Evolutionary conservation across 2,329 filamentous ascomycete species (phyloP).

Genomic region (Colletotrichum falcatum): DNA sequence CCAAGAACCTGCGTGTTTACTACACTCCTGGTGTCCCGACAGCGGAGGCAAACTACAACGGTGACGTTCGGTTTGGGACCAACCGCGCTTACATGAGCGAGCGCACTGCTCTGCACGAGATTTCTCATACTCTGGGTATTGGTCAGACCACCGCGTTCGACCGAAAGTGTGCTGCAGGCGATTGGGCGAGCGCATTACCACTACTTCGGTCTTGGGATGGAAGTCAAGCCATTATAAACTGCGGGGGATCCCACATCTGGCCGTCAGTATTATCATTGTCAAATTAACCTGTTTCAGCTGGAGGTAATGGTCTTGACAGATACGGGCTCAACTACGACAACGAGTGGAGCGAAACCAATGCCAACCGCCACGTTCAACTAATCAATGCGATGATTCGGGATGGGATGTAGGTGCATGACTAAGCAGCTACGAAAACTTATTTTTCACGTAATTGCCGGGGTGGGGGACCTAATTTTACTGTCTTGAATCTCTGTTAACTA

Average conservation of each 20-base stretch:
- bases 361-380: conserved; percentile 56
- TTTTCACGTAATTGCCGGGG: too few species aligned
- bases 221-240: conserved; percentile 50
- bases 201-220: conserved; percentile 58
- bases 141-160: conserved; percentile 58
- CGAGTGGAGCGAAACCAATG: conserved; percentile 60
- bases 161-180: conserved; percentile 51
- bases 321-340: conserved; percentile 58
- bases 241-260: conserved; percentile 56
- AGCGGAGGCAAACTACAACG: conserved; percentile 61
- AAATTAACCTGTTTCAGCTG: too few species aligned
- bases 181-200: conserved; percentile 56
- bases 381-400: conserved; percentile 60
- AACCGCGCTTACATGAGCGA: conserved; percentile 61
- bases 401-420: conserved; percentile 47
- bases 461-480: not conserved
- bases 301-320: too few species aligned
- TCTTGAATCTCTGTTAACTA: not conserved
- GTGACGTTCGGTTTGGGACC: conserved; percentile 59
- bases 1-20: conserved; percentile 55
- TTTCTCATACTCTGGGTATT: conserved; percentile 60
- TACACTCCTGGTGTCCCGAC: conserved; percentile 59
- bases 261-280: too few species aligned
- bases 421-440: not conserved
- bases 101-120: conserved; percentile 62